Conservation (phyloP, 208 protist genomes). For the Leishmania amazonensis region DNA sequence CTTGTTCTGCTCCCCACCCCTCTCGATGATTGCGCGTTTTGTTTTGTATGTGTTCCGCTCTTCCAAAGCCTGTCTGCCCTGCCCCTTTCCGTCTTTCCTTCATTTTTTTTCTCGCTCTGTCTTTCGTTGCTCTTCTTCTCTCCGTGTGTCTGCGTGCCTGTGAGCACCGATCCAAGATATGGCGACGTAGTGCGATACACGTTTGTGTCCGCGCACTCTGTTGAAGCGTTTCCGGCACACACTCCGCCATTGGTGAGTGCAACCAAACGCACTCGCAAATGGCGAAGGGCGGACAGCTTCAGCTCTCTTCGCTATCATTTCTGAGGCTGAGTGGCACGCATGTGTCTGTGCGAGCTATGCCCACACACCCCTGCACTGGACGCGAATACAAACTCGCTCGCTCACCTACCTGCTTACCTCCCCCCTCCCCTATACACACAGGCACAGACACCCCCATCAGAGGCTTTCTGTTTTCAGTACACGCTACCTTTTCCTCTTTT, state of each 20-base stretch:
- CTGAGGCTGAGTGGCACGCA: not conserved
- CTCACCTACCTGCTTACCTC: not conserved
- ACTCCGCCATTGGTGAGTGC: not conserved
- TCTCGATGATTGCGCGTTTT: slow-evolving; percentile 4
- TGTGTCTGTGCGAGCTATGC: slow-evolving; percentile 2
- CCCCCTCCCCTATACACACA: not conserved
- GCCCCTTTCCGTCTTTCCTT: not conserved
- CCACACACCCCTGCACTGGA: not conserved
- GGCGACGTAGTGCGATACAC: not conserved
- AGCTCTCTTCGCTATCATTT: not conserved
- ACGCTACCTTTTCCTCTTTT: not conserved
- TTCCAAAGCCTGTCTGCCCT: not conserved
- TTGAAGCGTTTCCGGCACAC: not conserved
- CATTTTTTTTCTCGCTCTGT: not conserved
- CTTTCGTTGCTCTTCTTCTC: not conserved
- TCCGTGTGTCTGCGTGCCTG: not conserved
- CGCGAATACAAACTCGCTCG: not conserved
- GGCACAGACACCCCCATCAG: not conserved
- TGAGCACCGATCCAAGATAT: not conserved
- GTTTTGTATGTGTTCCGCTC: not conserved
- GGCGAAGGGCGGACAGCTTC: not conserved
- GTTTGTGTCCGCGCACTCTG: not conserved
- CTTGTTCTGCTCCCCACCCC: not conserved
- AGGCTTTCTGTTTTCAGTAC: not conserved
- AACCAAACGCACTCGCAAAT: not conserved